Conservation (phyloP, 2,329 filamentous ascomycete genomes). For the Penicillium italicum region DNA sequence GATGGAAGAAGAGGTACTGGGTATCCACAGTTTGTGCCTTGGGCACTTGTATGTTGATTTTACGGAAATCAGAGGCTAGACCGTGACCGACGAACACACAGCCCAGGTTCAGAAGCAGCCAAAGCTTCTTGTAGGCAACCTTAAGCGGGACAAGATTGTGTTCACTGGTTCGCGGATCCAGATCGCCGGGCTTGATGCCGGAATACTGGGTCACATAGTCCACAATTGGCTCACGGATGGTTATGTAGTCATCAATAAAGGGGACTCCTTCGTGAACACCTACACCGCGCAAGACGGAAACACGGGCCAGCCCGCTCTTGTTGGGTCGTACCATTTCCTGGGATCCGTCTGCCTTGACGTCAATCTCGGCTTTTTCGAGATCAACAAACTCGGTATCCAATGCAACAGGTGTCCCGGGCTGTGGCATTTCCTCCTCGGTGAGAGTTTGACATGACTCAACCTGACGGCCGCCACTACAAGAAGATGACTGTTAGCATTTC, state of each 20-base stretch:
- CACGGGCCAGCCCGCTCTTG: slow-evolving; percentile 85
- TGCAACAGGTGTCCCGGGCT: slow-evolving; percentile 71
- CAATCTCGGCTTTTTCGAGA: slow-evolving; percentile 86
- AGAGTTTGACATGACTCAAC: slow-evolving; percentile 41
- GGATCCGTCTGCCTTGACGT: slow-evolving; percentile 91
- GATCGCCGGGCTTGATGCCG: slow-evolving; percentile 79
- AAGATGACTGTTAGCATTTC: slow-evolving; percentile 2
- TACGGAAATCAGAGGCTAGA: slow-evolving; percentile 90
- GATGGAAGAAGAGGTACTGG: slow-evolving; percentile 83
- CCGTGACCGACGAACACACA: slow-evolving; percentile 93
- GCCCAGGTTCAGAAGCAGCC: slow-evolving; percentile 90
- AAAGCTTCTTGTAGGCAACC: slow-evolving; percentile 94
- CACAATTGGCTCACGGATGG: slow-evolving; percentile 82
- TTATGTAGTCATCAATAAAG: slow-evolving; percentile 97
- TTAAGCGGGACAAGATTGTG: slow-evolving; percentile 87
- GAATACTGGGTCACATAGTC: slow-evolving; percentile 95
- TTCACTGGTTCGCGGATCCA: slow-evolving; percentile 71
- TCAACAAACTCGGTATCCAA: slow-evolving; percentile 97
- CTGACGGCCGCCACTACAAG: slow-evolving; percentile 33
- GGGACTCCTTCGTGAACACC: slow-evolving; percentile 75
- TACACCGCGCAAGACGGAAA: slow-evolving; percentile 78
- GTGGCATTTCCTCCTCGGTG: slow-evolving; percentile 60
- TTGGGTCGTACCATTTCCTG: slow-evolving; percentile 88
- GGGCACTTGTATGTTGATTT: slow-evolving; percentile 96
- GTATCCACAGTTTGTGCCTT: slow-evolving; percentile 90